phyloP scores from a whole-genome alignment of 306 rosid species.

The Ziziphus jujuba region DNA sequence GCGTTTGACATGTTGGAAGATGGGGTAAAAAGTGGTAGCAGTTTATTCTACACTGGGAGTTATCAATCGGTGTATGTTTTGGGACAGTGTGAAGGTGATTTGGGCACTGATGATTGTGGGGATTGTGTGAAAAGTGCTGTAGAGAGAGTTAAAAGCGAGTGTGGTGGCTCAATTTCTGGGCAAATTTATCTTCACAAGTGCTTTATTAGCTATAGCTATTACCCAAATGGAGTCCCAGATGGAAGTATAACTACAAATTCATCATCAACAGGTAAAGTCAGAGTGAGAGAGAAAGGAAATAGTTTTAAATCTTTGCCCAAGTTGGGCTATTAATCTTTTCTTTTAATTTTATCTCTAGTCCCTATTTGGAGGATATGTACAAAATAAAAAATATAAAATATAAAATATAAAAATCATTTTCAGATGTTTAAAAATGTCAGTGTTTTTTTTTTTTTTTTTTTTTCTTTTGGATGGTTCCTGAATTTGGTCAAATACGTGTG shows the following conservation, averaged over 20 bases:
- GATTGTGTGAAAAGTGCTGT: conserved; percentile 66
- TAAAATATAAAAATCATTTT: no score
- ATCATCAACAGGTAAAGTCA: conserved; percentile 59
- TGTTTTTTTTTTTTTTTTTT: no score
- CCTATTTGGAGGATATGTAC: no score
- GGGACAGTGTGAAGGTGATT: conserved; percentile 88
- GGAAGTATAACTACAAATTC: conserved; percentile 30
- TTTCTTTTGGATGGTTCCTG: no score
- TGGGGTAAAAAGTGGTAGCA: conserved; percentile 55
- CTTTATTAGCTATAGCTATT: conserved; percentile 70
- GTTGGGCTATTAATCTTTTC: neutral
- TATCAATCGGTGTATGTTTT: conserved; percentile 65
- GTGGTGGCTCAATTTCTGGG: conserved; percentile 65
- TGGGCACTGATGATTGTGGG: conserved; percentile 61
- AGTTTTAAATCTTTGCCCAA: neutral
- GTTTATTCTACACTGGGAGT: conserved; percentile 67
- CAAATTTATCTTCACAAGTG: conserved; percentile 77
- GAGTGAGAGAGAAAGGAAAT: neutral
- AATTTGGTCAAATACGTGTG: no score
- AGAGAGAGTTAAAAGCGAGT: conserved; percentile 42
- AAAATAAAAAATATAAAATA: no score
- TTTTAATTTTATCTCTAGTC: no score
- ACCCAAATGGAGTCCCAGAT: conserved; percentile 69
- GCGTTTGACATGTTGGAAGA: conserved; percentile 69
- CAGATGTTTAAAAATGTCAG: no score